Evolutionary conservation across 495 filamentous ascomycete species (phyloP).

Genomic region (Aspergillus kassunensis): DNA sequence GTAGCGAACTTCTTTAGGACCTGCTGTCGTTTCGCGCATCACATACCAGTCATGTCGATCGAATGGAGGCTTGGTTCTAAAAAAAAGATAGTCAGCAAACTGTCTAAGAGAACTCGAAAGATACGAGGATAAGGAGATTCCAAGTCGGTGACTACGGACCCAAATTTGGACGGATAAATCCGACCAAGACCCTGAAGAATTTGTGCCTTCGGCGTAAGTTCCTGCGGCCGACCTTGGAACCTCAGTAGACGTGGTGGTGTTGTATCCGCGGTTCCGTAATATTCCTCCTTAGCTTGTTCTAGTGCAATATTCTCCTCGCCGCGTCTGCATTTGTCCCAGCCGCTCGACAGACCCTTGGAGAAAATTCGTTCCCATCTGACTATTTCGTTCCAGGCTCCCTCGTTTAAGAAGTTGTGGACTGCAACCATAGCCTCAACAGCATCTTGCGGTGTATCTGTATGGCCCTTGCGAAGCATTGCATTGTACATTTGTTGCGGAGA

Average conservation of each 20-base stretch:
- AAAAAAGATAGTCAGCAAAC: not conserved
- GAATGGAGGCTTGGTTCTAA: constrained; percentile 79
- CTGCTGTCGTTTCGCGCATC: constrained; percentile 58
- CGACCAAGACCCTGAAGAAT: constrained; percentile 73
- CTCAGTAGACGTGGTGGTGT: constrained; percentile 67
- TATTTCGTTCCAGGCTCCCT: constrained; percentile 94
- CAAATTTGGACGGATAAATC: constrained; percentile 75
- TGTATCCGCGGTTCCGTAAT: constrained; percentile 35
- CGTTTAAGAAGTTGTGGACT: constrained; percentile 96
- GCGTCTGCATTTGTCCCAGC: constrained; percentile 69
- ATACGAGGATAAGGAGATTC: not conserved
- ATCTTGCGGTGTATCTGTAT: constrained; percentile 87
- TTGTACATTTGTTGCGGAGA: constrained; percentile 99
- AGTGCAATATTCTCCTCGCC: constrained; percentile 62
- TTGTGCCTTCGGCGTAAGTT: constrained; percentile 84
- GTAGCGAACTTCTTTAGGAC: constrained; percentile 76
- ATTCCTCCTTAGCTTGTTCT: constrained; percentile 37
- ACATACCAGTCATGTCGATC: constrained; percentile 98
- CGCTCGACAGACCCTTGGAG: constrained; percentile 59
- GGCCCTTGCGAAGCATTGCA: constrained; percentile 89
- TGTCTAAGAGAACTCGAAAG: no score
- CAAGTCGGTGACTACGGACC: constrained; percentile 41
- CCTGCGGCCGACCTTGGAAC: constrained; percentile 83
- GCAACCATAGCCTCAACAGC: constrained; percentile 97
- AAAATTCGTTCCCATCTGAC: constrained; percentile 88